These are phyloP conservation scores for Jaenimonas drosophilae DNA, from an alignment of 208 protist species.

Conservation along the genomic window DNA sequence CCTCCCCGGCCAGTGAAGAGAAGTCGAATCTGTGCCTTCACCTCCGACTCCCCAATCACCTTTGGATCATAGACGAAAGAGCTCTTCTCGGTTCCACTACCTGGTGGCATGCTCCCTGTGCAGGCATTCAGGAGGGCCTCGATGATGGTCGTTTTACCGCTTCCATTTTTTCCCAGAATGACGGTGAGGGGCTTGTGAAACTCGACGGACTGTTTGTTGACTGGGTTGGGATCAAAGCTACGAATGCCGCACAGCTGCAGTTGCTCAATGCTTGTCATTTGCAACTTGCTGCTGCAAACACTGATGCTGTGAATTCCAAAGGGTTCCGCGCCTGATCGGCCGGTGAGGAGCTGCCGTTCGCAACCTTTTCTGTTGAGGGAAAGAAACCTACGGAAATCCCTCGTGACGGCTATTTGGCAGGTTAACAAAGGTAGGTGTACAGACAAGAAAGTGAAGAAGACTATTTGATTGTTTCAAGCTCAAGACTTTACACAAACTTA, in stretches of 20 bases:
- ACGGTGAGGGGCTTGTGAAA: slow-evolving; percentile 98
- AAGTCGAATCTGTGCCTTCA: slow-evolving; percentile 97
- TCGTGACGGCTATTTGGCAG: too few species aligned
- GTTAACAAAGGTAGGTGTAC: background rate
- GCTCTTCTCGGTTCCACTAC: slow-evolving; percentile 81
- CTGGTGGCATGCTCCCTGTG: slow-evolving; percentile 95
- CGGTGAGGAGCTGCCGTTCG: too few species aligned
- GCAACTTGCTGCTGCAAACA: background rate
- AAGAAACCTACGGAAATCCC: too few species aligned
- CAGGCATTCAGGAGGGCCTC: slow-evolving; percentile 96
- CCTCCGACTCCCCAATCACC: slow-evolving; percentile 89
- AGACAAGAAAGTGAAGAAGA: background rate
- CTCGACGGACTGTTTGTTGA: slow-evolving; percentile 80
- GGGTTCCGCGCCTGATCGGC: too few species aligned
- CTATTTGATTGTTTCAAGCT: background rate
- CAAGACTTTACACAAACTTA: background rate
- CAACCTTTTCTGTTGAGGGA: too few species aligned
- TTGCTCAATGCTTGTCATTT: slow-evolving; percentile 96
- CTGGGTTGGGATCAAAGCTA: slow-evolving; percentile 90
- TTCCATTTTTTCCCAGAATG: slow-evolving; percentile 97
- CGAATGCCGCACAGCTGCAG: slow-evolving; percentile 95
- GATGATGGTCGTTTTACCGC: slow-evolving; percentile 98
- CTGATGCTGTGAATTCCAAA: too few species aligned
- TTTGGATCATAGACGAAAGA: slow-evolving; percentile 98
- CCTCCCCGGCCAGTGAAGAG: slow-evolving; percentile 78